phyloP scores from a whole-genome alignment of 2,329 filamentous ascomycete species.

The Cladorrhinum sp. region DNA sequence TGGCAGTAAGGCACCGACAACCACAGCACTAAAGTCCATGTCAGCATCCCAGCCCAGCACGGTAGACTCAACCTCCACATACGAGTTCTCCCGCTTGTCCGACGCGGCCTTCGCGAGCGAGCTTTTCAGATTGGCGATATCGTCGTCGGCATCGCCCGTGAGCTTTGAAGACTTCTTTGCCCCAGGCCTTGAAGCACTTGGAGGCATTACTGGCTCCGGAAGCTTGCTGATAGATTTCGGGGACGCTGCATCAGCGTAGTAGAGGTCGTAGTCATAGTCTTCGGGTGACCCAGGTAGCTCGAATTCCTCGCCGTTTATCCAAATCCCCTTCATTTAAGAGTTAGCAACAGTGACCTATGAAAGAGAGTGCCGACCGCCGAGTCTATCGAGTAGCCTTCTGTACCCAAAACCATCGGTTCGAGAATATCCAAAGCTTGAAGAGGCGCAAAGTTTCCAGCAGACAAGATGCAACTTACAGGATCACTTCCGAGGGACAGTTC shows the following conservation, averaged over 20 bases:
- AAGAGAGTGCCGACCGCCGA: neutral
- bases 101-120: constrained; percentile 42
- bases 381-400: neutral
- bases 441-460: neutral
- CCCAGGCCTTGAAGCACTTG: constrained; percentile 27
- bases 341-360: constrained; percentile 2
- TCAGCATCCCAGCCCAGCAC: constrained; percentile 28
- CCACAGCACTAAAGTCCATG: constrained; percentile 36
- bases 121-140: constrained; percentile 47
- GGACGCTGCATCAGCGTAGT: constrained; percentile 51
- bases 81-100: constrained; percentile 47
- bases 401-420: neutral
- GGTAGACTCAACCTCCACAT: constrained; percentile 26
- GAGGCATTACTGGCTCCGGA: constrained; percentile 48
- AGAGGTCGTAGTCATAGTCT: constrained; percentile 54
- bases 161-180: constrained; percentile 33
- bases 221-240: constrained; percentile 47
- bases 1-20: constrained; percentile 32
- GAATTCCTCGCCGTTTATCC: constrained; percentile 43
- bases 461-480: constrained; percentile 50
- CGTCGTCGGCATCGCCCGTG: constrained; percentile 20
- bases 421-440: neutral
- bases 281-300: constrained; percentile 39
- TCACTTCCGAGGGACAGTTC: constrained; percentile 55
- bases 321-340: constrained; percentile 43